A percentile compares a stretch with the other conserved stretches of the same genome.
phyloP scores from a whole-genome alignment of 495 filamentous ascomycete genomes.

The Clohesyomyces aquaticus region DNA sequence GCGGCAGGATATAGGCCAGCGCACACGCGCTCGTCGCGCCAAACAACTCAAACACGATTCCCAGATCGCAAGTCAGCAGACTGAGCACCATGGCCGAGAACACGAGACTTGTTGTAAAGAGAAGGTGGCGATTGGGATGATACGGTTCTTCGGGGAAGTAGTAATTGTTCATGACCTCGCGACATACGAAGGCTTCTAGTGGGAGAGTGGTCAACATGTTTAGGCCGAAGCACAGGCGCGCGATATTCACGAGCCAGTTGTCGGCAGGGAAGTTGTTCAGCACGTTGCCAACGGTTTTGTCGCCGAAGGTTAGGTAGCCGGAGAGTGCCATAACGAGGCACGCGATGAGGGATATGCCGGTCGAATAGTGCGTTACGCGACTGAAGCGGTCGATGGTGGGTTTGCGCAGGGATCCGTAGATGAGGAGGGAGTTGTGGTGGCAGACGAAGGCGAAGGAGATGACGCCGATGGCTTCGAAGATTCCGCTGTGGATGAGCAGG shows the following conservation, averaged over 20 bases:
- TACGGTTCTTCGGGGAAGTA: conserved; percentile 82
- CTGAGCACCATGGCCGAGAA: conserved; percentile 75
- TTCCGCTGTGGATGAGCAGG: conserved; percentile 75
- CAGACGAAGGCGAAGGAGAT: conserved; percentile 97
- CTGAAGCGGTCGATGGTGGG: conserved; percentile 95
- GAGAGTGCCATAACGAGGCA: conserved; percentile 86
- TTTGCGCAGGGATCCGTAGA: conserved; percentile 92
- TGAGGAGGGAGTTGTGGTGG: conserved; percentile 94
- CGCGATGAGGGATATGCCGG: conserved; percentile 81
- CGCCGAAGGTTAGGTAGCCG: conserved; percentile 91
- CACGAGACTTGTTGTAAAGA: conserved; percentile 80
- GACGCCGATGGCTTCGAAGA: conserved; percentile 94
- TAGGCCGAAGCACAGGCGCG: conserved; percentile 86
- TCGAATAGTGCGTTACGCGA: conserved; percentile 88
- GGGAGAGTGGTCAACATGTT: conserved; percentile 99
- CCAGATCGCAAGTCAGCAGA: conserved; percentile 87
- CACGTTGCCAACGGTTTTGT: conserved; percentile 89
- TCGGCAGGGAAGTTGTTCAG: conserved; percentile 94
- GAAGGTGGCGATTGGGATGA: conserved; percentile 79
- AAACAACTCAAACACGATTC: conserved; percentile 91
- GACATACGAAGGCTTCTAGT: conserved; percentile 94
- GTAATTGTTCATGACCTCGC: conserved; percentile 94
- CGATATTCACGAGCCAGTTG: conserved; percentile 91
- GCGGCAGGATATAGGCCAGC: conserved; percentile 92
- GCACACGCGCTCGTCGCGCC: conserved; percentile 93